Conservation (phyloP, 2,329 filamentous ascomycete genomes). For the Colletotrichum tofieldiae region DNA sequence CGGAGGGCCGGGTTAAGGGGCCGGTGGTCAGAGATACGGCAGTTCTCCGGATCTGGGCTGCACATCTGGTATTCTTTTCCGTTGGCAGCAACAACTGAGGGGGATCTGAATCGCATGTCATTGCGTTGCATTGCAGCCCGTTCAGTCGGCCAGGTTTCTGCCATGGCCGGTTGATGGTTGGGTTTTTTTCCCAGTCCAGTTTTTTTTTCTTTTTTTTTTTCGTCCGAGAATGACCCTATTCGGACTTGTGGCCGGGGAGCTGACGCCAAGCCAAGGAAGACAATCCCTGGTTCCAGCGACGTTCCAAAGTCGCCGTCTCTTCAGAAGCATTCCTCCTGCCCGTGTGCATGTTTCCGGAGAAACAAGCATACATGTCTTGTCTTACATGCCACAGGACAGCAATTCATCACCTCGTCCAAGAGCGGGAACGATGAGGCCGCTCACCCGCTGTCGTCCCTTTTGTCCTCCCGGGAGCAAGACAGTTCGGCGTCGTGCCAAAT, state of each 20-base stretch:
- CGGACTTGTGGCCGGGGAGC: conserved; percentile 10
- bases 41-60: conserved; percentile 35
- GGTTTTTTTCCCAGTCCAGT: not conserved
- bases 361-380: conserved; percentile 23
- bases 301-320: conserved; percentile 1
- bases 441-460: not conserved
- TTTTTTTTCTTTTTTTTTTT: conserved; percentile 1
- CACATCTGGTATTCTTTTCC: conserved; percentile 11
- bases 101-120: conserved; percentile 24
- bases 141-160: conserved; percentile 26
- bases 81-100: conserved; percentile 12
- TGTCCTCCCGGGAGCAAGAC: not conserved
- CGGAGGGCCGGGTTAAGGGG: conserved; percentile 37
- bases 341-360: not conserved
- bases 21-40: conserved; percentile 32
- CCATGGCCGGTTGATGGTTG: conserved; percentile 15
- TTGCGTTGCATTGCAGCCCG: conserved; percentile 20
- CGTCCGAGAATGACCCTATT: conserved; percentile 16
- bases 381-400: conserved; percentile 8
- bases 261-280: not conserved
- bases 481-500: not conserved
- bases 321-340: conserved; percentile 19
- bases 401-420: conserved; percentile 11
- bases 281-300: conserved; percentile 5
- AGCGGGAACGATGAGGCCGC: conserved; percentile 17